Base-by-base conservation (phyloP, 1,139 yeast species). In the Nakaseomyces glabratus region DNA sequence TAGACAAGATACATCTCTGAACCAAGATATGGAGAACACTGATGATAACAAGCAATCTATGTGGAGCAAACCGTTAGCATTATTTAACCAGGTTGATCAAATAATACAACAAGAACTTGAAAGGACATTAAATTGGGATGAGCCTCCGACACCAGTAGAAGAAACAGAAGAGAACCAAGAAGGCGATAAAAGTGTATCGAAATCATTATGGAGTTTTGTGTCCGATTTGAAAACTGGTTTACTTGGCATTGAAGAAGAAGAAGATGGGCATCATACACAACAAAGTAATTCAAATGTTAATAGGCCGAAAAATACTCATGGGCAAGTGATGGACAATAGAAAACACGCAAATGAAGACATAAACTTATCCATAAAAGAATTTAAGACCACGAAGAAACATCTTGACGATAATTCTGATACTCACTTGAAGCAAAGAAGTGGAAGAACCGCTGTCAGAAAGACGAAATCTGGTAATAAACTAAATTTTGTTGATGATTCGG, bases 91-190 rank as follows among this genome's bases (percentile, higher is more conserved):
- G 42, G 69, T 80, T 48, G 90, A 80, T 53, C 71, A 71, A 33
- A 65, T 78, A 59, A 60, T 80, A 19, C 84, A 74, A 49, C 69
- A 66, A 38, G 88, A 79, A 51, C 65, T 80, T 43, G 88, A 79
- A 47, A 66, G 71, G 52, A 58, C 75, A 14, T 48, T 62, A 16
- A 56, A 55, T 61, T 20, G 61, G 62, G 52, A 55, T 42, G 55
- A 12, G 28, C 33, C 13, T 14, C 30, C 17, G 28, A 26, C 33
- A 24, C 37, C 20, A 6, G 11, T 22, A 10, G 32, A 18, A 19
- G 28, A 21, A 20, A 31, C 13, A 24, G 24, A 20, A 7, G 17
- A 18, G 11, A 23, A 28, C 31, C 46, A 40, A 2, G 49, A 42
- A 24, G 40, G 42, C 7, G 15, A 45, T 9, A 48, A 48, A 22